Conservation (phyloP, 306 rosid genomes). For the Alnus glutinosa region DNA sequence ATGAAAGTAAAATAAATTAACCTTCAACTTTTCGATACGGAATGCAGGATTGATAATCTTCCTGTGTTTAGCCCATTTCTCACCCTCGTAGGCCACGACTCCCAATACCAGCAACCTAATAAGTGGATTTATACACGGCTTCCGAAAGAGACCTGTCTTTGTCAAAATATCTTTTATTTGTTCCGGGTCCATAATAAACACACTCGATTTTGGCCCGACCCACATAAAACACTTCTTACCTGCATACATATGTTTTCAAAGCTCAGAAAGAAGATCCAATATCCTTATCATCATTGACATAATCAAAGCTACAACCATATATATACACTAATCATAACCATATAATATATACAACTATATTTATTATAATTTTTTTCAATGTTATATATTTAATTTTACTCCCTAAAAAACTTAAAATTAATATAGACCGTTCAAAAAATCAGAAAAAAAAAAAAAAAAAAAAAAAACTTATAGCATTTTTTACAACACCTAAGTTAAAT, state of each 20-base stretch:
- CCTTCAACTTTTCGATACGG: constrained; percentile 58
- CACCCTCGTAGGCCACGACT: constrained; percentile 32
- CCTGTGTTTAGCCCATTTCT: constrained; percentile 61
- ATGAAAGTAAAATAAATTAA: neutral
- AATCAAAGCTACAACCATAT: too few species aligned
- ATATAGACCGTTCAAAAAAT: too few species aligned
- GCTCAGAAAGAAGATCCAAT: neutral
- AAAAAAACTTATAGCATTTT: too few species aligned
- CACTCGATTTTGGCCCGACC: constrained; percentile 53
- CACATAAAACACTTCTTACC: constrained; percentile 55
- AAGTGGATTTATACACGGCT: constrained; percentile 30
- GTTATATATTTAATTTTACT: too few species aligned
- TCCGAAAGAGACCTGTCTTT: constrained; percentile 34
- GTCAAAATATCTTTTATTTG: constrained; percentile 46
- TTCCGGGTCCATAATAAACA: constrained; percentile 50
- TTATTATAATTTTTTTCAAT: too few species aligned
- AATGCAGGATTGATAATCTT: constrained; percentile 57
- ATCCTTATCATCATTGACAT: too few species aligned
- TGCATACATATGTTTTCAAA: constrained; percentile 1
- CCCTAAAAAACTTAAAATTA: too few species aligned
- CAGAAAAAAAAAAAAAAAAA: too few species aligned
- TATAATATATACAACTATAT: too few species aligned
- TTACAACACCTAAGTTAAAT: too few species aligned
- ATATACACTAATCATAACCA: too few species aligned
- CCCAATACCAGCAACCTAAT: constrained; percentile 31